Base-by-base conservation (phyloP, 139 green algal genomes). In the Coccomyxa sp. region DNA sequence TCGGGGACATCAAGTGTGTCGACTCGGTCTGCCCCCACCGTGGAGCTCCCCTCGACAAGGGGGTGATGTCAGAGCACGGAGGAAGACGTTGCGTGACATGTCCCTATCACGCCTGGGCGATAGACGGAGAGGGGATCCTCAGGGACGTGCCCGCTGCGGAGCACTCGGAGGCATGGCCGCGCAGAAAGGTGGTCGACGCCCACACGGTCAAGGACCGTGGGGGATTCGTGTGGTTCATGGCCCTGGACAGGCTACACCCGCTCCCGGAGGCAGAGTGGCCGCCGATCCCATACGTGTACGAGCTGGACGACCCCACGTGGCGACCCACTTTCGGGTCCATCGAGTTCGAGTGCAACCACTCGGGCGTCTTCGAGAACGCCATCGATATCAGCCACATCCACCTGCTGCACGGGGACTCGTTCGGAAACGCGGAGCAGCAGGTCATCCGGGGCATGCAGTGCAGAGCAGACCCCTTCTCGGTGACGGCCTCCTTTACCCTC, bases 311-410 rank as follows among this genome's bases (percentile, higher is more conserved):
- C 83, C 86, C 89, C 55, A 58, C n/a, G 6, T 96, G 92, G 92
- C 76, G 84, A 27, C 68, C 92, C 0, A 88, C 93, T 14, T 95
- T 90, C 75, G 90, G 88, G 81, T 80, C 82, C 80, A 82, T 90
- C 6, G 81, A 84, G 78, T 87, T 88, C 36, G 75, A 89, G 31
- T 73, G 77, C 78, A 74, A 78, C 58, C 84, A 91, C 78, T 88
- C 81, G 85, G 79, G 79, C 34, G 92, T 96, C 73, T 96, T 95
- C 85, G 92, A 96, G 80, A 96, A 96, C 78, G 92, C 92, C 70
- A 88, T 96, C 34, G 92, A 96, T 85, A 90, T 96, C 86, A 89
- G 86, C 10, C 92, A 96, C 88, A 96, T 96, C 84, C 92, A 96
- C 82, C 96, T 94, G 89, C 80, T 96, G 85, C 92, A 96, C 78